phyloP scores from a whole-genome alignment of 176 grass and related monocot genomes.

The Oryza glaberrima region DNA sequence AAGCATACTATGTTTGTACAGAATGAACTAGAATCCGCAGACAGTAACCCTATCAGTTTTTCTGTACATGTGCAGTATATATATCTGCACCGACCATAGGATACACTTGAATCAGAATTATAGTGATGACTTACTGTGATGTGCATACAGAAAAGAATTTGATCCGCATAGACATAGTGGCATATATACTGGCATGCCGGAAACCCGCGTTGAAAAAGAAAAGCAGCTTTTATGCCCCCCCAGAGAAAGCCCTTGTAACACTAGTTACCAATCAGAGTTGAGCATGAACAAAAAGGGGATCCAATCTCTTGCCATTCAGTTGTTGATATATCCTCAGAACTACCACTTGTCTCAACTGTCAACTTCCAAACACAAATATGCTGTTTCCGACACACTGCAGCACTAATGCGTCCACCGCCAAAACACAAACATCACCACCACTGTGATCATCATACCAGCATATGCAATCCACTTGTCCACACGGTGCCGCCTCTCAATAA shows the following conservation, averaged over 20 bases:
- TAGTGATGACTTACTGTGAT: constrained; percentile 6
- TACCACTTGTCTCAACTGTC: constrained; percentile 4
- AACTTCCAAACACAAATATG: constrained; percentile 15
- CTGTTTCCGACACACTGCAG: background rate
- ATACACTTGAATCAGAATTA: background rate
- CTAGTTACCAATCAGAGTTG: background rate
- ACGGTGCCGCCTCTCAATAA: constrained; percentile 84
- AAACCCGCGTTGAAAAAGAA: background rate
- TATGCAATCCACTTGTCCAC: constrained; percentile 94
- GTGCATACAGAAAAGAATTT: constrained; percentile 3
- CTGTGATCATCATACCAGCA: constrained; percentile 68
- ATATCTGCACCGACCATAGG: background rate
- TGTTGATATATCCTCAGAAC: background rate
- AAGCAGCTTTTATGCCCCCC: background rate
- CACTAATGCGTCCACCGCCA: constrained; percentile 78
- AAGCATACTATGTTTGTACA: constrained; percentile 1
- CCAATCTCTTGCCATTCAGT: background rate
- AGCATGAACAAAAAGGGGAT: background rate
- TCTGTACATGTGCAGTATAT: background rate
- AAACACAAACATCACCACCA: constrained; percentile 72
- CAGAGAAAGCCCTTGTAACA: background rate
- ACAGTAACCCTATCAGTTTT: background rate
- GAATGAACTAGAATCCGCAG: background rate
- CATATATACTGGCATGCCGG: background rate
- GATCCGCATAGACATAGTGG: background rate